Conservation (phyloP, 345 rosid genomes). For the Eucalyptus grandis region DNA sequence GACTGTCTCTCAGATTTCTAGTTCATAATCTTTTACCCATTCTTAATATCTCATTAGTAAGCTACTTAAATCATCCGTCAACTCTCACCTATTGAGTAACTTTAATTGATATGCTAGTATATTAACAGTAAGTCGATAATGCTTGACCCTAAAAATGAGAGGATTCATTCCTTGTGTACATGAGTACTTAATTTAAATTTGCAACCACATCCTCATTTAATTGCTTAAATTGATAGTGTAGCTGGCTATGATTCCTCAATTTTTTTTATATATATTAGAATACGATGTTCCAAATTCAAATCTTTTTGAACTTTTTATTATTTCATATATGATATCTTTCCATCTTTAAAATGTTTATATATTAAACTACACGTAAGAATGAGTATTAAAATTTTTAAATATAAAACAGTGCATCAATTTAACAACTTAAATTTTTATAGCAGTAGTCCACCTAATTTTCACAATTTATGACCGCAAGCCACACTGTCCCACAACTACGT, state of each 20-base stretch:
- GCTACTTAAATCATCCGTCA: background rate
- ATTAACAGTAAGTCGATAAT: background rate
- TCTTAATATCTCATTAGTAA: background rate
- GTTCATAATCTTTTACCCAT: background rate
- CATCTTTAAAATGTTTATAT: no score
- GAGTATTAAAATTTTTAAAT: background rate
- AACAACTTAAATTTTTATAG: background rate
- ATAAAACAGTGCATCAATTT: background rate
- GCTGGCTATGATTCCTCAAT: background rate
- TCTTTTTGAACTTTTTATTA: background rate
- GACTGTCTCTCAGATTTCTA: background rate
- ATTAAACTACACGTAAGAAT: background rate
- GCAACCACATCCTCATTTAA: background rate
- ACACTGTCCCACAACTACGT: background rate
- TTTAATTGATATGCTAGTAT: background rate
- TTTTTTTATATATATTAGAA: background rate
- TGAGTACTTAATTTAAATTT: background rate
- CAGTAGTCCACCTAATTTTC: background rate
- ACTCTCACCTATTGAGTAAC: background rate
- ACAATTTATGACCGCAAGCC: background rate
- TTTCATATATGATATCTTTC: background rate
- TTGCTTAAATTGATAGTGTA: background rate
- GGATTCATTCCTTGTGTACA: background rate
- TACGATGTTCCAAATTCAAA: background rate
- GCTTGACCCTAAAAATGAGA: background rate